phyloP scores from a whole-genome alignment of 202 grass and related monocot species.

The Elaeis oleifera region DNA sequence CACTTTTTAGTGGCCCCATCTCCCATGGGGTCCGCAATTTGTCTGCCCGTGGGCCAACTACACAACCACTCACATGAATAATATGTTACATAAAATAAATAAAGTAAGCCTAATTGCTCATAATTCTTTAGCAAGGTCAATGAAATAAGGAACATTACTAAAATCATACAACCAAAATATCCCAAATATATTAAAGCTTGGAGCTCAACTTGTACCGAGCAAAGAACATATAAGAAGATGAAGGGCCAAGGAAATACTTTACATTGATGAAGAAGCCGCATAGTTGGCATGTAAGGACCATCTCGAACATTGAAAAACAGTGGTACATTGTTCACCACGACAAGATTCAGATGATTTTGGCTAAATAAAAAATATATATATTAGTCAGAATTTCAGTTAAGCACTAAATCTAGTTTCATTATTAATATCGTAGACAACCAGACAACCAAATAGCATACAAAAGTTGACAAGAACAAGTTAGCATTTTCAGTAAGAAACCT shows the following conservation, averaged over 20 bases:
- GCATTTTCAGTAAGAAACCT: too few relatives aligned
- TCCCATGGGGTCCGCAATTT: too few relatives aligned
- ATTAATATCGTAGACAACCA: conserved; percentile 3
- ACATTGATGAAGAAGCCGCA: conserved; percentile 98
- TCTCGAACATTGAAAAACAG: conserved; percentile 94
- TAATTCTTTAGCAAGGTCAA: background rate
- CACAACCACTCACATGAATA: too few relatives aligned
- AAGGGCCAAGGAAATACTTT: conserved; percentile 25
- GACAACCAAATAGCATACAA: background rate
- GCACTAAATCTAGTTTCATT: too few relatives aligned
- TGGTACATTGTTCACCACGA: conserved; percentile 93
- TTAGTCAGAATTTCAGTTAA: conserved; percentile 12
- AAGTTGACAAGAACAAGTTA: too few relatives aligned
- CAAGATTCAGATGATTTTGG: conserved; percentile 99
- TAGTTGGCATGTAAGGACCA: conserved; percentile 94
- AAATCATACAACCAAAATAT: too few relatives aligned
- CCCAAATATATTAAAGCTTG: too few relatives aligned
- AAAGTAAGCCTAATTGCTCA: too few relatives aligned
- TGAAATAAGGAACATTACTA: too few relatives aligned
- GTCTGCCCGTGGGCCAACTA: too few relatives aligned
- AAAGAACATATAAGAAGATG: background rate
- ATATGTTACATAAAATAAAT: too few relatives aligned
- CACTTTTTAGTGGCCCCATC: too few relatives aligned
- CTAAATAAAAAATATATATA: conserved; percentile 30
- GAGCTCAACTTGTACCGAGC: background rate